Base-by-base conservation (phyloP, 441 rosid species). In the Melastoma candidum region DNA sequence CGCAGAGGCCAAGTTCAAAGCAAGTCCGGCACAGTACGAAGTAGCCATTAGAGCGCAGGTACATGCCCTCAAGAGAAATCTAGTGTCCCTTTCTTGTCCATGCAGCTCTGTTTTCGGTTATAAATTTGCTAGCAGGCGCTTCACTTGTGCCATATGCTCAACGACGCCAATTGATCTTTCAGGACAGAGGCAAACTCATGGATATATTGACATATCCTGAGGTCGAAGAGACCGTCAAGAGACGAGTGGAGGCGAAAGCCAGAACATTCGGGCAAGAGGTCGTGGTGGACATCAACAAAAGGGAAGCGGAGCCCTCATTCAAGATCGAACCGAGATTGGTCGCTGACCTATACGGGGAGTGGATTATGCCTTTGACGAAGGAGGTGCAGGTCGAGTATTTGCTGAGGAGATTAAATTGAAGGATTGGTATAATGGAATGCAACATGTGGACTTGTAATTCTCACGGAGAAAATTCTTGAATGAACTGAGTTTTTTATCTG, bases 281-380 rank as follows among this genome's bases (percentile, higher is more conserved):
- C 58, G 68, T 65, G 0, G 71, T 68, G 44, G 63, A 65, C 6
- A 54, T 59, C 29, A 73, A 73, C 11, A 69, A 60, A 44, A 61
- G 61, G 4, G 68, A 52, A 51, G 63, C 36, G 36, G 82, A 76
- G n/a, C 93, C 74, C 0, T 84, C 76, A 26, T 84, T 73, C 79
- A 93, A 89, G 64, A 89, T 93, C 62, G 66, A 65, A 26, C 93
- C 98, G 4, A 69, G 78, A 74, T 56, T 93, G 71, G 83, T 86
- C 5, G 93, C 92, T 0, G 65, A 78, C 24, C 72, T 93, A 45
- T 86, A 86, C 53, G 85, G 84, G 7, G 77, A 78, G 47, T 83
- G 96, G 97, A 89, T 93, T 76, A 88, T 93, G 98, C 98, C 97
- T 0, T 64, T 88, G 68, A 93, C 98, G 10, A 93, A 93, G 67